These are phyloP conservation scores for Gloeostereum incarnatum DNA, from an alignment of 768 basidiomycete genomes.

Conservation along the genomic window DNA sequence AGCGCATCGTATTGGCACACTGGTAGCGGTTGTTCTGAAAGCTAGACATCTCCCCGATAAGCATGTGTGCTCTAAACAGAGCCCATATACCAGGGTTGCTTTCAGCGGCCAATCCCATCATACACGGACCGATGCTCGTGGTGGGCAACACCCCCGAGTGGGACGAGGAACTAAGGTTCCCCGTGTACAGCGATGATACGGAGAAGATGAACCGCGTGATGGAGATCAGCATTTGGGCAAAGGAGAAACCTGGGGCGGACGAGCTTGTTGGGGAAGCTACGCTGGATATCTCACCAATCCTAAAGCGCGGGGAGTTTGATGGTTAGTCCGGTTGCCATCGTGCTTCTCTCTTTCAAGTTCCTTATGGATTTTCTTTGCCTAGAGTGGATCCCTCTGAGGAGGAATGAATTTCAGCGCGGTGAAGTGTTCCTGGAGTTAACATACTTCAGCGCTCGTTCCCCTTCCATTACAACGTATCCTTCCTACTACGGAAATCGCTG, in stretches of 20 bases:
- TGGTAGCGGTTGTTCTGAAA: neutral
- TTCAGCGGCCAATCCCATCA: neutral
- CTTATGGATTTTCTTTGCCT: neutral
- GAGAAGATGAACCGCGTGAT: neutral
- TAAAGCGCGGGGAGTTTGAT: neutral
- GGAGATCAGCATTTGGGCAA: constrained; percentile 1
- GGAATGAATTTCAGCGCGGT: neutral
- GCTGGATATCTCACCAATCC: neutral
- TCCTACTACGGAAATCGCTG: neutral
- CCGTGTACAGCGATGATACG: neutral
- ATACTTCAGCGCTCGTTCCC: neutral
- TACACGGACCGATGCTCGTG: neutral
- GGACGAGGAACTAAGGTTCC: constrained; percentile 1
- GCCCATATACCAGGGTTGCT: neutral
- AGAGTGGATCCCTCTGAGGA: neutral
- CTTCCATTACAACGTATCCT: neutral
- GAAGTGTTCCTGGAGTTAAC: constrained; percentile 1
- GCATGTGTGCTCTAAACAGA: constrained; percentile 2
- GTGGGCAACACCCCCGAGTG: neutral
- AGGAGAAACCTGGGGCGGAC: neutral
- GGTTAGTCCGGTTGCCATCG: neutral
- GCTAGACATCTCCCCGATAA: constrained; percentile 1
- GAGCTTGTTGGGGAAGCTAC: neutral
- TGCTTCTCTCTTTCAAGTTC: neutral
- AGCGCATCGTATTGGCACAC: neutral